Base-by-base conservation (phyloP, 257 asterid genomes). In the Capsicum baccatum region DNA sequence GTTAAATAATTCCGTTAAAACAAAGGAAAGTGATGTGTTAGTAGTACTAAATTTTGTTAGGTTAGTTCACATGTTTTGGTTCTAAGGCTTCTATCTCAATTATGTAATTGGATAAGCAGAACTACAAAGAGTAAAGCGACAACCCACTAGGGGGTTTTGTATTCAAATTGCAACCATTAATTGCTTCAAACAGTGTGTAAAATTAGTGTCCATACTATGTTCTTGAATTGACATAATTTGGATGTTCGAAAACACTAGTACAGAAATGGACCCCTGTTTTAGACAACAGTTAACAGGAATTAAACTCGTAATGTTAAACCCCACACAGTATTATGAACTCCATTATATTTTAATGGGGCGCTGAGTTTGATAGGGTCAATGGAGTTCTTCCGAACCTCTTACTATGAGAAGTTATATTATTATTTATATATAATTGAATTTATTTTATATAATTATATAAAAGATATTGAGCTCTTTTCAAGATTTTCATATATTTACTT, bases 21-120 rank as follows among this genome's bases (percentile, higher is more conserved):
- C 33, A 26, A 26, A 26, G 33, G 33, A 35, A 37, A 50, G 81
- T 2, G 15, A 52, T 14, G 63, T 37, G 47, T 76, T 26, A 76
- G 63, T 13, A 74, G 12, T 37, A 52, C 78, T 50, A 76, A 52
- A 52, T 52, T 52, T 50, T 52, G 63, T 76, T 52, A 76, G 81
- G 81, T 13, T 52, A 7, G 26, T 52, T 76, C 81, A 52, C 81
- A 76, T 76, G 63, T 76, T 21, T 33, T 76, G 63, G 42, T 74
- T 26, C 8, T 6, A 73, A 21, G 58, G 80, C 60, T 74, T 44
- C 13, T 44, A 21, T 21, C 44, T 2, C 48, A 52, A 52, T 76
- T 52, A 76, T 76, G 19, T 26, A 26, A 76, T 76, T 8, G 44
- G 21, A 76, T 13, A 50, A 76, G 63, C 7, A 76, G 81, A 73